These are phyloP conservation scores for Colletotrichum nymphaeae DNA, from an alignment of 2,329 filamentous ascomycete species.

Conservation along the genomic window DNA sequence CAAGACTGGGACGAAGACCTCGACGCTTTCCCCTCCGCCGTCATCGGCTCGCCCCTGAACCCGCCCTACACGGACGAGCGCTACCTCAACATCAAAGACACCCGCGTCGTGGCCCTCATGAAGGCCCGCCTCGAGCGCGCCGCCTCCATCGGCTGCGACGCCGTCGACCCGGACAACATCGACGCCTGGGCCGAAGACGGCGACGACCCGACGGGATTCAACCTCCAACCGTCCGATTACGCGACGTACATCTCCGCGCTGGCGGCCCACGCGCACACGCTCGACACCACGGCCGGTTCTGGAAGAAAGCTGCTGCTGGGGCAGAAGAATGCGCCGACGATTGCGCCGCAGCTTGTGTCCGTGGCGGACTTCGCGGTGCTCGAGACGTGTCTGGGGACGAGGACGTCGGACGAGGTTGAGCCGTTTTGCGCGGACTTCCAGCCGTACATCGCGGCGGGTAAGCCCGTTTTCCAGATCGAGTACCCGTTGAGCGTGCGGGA, in stretches of 20 bases:
- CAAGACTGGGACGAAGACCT: conserved; percentile 42
- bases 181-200: conserved; percentile 43
- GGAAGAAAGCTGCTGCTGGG: conserved; percentile 43
- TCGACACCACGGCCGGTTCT: conserved; percentile 39
- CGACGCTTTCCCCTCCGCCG: conserved; percentile 39
- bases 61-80: conserved; percentile 42
- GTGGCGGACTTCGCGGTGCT: conserved; percentile 49
- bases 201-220: conserved; percentile 44
- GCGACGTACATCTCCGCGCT: conserved; percentile 43
- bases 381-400: conserved; percentile 45
- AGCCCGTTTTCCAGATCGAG: conserved; percentile 49
- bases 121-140: conserved; percentile 44
- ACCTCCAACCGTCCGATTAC: conserved; percentile 43
- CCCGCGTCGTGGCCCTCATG: conserved; percentile 43
- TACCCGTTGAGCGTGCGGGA: conserved; percentile 44
- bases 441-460: conserved; percentile 42
- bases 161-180: conserved; percentile 49
- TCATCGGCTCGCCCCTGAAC: conserved; percentile 40
- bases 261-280: conserved; percentile 44
- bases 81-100: conserved; percentile 44
- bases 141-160: conserved; percentile 45
- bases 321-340: conserved; percentile 47
- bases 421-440: conserved; percentile 46
- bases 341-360: conserved; percentile 40
- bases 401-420: conserved; percentile 38